Percentiles rank a stretch among this genome's conserved stretches.
Conservation (phyloP, 108 stramenopile genomes). For the Cylindrotheca closterium region DNA sequence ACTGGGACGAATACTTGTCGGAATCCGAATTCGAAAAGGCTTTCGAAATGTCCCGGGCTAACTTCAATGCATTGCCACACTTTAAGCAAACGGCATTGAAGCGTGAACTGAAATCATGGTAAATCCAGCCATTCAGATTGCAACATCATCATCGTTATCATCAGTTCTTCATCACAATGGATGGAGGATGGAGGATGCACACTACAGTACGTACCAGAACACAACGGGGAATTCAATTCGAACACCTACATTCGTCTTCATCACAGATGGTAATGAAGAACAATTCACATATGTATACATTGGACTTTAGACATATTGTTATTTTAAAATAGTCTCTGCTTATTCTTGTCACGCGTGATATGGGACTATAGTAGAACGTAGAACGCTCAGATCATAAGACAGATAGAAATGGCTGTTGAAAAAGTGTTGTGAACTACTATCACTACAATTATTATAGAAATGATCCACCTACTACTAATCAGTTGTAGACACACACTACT, state of each 20-base stretch:
- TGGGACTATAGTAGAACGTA: too few species aligned
- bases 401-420: neutral
- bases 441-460: neutral
- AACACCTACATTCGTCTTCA: neutral
- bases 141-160: neutral
- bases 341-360: neutral
- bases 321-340: neutral
- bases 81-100: slow-evolving; percentile 11
- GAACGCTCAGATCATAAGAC: neutral
- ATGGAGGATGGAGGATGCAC: too few species aligned
- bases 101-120: slow-evolving; percentile 10
- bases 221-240: too few species aligned
- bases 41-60: slow-evolving; percentile 8
- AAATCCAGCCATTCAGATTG: neutral
- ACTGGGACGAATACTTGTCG: slow-evolving; percentile 10
- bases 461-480: neutral
- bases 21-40: slow-evolving; percentile 7
- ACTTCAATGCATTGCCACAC: slow-evolving; percentile 10
- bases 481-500: neutral
- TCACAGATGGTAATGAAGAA: neutral
- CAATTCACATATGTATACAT: neutral
- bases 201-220: too few species aligned
- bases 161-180: slow-evolving; percentile 1
- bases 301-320: neutral
- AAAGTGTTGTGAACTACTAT: slow-evolving; percentile 1